These are phyloP conservation scores for Pseudogymnoascus sp. DNA, from an alignment of 2,329 filamentous ascomycete species.

Conservation along the genomic window DNA sequence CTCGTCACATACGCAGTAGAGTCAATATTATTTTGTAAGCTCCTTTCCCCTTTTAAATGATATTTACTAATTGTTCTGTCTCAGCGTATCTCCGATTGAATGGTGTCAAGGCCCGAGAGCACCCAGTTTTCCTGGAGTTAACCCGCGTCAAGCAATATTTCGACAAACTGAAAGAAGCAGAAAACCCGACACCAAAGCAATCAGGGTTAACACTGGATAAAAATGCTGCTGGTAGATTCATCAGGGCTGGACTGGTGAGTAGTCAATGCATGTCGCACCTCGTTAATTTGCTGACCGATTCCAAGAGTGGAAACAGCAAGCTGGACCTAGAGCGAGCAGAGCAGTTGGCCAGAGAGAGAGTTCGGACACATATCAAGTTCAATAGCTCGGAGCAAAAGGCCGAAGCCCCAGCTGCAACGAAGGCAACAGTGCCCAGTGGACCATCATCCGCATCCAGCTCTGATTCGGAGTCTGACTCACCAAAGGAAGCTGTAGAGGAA, in stretches of 20 bases:
- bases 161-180: constrained; percentile 75
- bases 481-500: constrained; percentile 4
- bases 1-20: constrained; percentile 83
- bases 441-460: background rate
- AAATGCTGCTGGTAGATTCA: constrained; percentile 70
- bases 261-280: background rate
- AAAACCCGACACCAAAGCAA: constrained; percentile 53
- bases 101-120: constrained; percentile 72
- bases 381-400: constrained; percentile 21
- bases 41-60: background rate
- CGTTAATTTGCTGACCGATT: constrained; percentile 13
- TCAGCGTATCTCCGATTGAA: constrained; percentile 70
- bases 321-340: constrained; percentile 43
- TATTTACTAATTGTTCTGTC: background rate
- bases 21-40: constrained; percentile 76
- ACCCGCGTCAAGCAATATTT: constrained; percentile 86
- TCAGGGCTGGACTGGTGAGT: constrained; percentile 70
- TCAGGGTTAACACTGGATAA: constrained; percentile 58
- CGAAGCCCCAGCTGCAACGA: constrained; percentile 13
- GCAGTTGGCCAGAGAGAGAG: constrained; percentile 42
- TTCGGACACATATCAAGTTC: constrained; percentile 41
- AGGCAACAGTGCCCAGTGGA: background rate
- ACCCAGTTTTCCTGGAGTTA: constrained; percentile 80
- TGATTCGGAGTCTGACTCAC: background rate
- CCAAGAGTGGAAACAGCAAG: constrained; percentile 38